phyloP scores from a whole-genome alignment of 164 flowering plant species.

The Vitis riparia region DNA sequence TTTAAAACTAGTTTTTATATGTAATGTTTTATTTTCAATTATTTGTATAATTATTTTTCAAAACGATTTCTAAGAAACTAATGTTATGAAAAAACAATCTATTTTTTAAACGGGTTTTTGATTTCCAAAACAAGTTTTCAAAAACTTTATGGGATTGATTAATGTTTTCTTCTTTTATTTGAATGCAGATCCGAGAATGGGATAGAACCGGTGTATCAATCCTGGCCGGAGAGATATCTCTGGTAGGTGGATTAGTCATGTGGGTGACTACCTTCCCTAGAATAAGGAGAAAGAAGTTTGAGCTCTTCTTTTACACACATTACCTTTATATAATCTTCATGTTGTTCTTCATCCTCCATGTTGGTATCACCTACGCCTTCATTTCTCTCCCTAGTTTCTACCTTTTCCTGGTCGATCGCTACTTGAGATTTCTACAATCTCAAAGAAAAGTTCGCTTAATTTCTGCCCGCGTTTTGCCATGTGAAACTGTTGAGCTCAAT shows the following conservation, averaged over 20 bases:
- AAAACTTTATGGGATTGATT: no score
- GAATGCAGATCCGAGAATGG: constrained; percentile 67
- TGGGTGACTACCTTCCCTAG: constrained; percentile 58
- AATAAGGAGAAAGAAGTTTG: constrained; percentile 62
- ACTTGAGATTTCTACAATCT: constrained; percentile 74
- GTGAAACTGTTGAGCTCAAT: constrained; percentile 71
- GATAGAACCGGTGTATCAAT: constrained; percentile 37
- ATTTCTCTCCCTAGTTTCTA: constrained; percentile 76
- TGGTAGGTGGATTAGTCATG: constrained; percentile 45
- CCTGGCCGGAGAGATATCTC: constrained; percentile 67
- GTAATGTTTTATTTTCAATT: no score
- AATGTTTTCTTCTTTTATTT: no score
- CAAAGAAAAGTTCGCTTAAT: constrained; percentile 44
- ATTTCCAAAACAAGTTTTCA: no score
- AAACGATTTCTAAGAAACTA: no score
- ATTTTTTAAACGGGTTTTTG: no score
- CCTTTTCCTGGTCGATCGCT: constrained; percentile 81
- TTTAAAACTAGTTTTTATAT: no score
- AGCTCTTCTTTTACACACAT: constrained; percentile 82
- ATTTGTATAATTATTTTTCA: no score
- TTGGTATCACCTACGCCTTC: constrained; percentile 53
- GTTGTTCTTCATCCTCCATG: constrained; percentile 67
- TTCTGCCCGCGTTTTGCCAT: constrained; percentile 64
- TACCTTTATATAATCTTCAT: constrained; percentile 67
- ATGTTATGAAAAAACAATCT: no score